Conservation (phyloP, 2,329 filamentous ascomycete genomes). For the Trichoderma endophyticum region DNA sequence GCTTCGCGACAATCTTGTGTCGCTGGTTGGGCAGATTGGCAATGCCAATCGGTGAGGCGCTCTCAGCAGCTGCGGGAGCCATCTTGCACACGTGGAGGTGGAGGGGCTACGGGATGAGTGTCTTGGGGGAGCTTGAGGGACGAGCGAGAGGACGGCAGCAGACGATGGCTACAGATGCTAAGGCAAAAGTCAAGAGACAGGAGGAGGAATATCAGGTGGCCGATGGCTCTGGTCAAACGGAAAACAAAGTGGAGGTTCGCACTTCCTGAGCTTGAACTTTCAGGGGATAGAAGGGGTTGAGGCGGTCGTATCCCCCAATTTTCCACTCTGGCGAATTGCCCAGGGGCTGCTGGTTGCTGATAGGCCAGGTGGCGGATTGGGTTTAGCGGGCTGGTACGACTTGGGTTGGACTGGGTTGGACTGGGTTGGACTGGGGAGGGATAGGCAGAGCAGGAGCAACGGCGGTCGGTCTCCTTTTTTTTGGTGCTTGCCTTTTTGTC, state of each 20-base stretch:
- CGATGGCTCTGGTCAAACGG: slow-evolving; percentile 10
- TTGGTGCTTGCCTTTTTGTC: not conserved
- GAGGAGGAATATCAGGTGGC: slow-evolving; percentile 14
- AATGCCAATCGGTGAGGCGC: slow-evolving; percentile 68
- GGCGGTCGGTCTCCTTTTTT: slow-evolving; percentile 10
- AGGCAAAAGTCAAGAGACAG: slow-evolving; percentile 8
- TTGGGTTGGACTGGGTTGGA: not conserved
- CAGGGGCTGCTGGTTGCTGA: slow-evolving; percentile 17
- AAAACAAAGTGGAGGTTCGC: slow-evolving; percentile 19
- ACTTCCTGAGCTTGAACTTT: slow-evolving; percentile 19
- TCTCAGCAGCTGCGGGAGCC: slow-evolving; percentile 57
- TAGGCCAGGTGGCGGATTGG: slow-evolving; percentile 16
- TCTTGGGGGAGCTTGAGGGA: slow-evolving; percentile 5
- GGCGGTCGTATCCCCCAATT: slow-evolving; percentile 25
- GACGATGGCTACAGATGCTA: slow-evolving; percentile 4
- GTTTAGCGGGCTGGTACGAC: slow-evolving; percentile 31
- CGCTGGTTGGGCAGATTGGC: slow-evolving; percentile 71
- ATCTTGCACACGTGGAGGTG: slow-evolving; percentile 39
- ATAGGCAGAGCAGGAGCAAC: slow-evolving; percentile 17
- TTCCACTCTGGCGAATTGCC: slow-evolving; percentile 32
- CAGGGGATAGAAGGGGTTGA: slow-evolving; percentile 20
- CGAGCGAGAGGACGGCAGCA: slow-evolving; percentile 5
- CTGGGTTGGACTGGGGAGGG: slow-evolving; percentile 19
- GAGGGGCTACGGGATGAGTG: slow-evolving; percentile 17
- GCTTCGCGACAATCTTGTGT: slow-evolving; percentile 72